Evolutionary conservation across 2,329 filamentous ascomycete species (phyloP).

Genomic region (Shiraia bambusicola): DNA sequence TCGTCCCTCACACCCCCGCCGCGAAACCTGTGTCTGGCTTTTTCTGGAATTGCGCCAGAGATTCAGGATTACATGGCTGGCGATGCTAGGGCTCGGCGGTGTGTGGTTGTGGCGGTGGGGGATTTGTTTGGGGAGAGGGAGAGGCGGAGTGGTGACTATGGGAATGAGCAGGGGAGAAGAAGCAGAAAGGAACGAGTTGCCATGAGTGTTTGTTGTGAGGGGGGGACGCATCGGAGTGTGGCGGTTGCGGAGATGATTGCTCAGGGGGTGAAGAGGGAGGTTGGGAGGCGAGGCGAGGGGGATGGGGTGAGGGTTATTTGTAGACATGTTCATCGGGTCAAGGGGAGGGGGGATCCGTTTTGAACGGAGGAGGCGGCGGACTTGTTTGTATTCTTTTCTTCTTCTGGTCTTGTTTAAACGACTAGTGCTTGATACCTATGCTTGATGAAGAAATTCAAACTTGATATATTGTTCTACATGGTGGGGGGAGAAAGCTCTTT

Average conservation of each 20-base stretch:
- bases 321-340: conserved; percentile 32
- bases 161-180: too few species aligned
- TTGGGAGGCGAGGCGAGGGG: conserved; percentile 8
- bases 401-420: neutral
- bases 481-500: conserved; percentile 4
- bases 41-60: conserved; percentile 24
- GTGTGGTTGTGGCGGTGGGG: conserved; percentile 8
- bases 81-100: conserved; percentile 16
- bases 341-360: conserved; percentile 22
- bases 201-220: conserved; percentile 27
- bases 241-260: conserved; percentile 32
- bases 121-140: neutral
- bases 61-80: conserved; percentile 27
- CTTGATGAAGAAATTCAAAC: conserved; percentile 7
- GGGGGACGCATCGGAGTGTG: conserved; percentile 38
- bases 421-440: conserved; percentile 1
- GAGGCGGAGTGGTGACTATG: too few species aligned
- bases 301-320: conserved; percentile 26
- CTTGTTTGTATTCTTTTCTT: neutral
- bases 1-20: conserved; percentile 16
- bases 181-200: conserved; percentile 7
- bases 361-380: conserved; percentile 5
- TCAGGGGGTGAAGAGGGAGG: conserved; percentile 18
- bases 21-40: conserved; percentile 12
- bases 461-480: conserved; percentile 27